phyloP scores from a whole-genome alignment of 2,329 filamentous ascomycete genomes.

The Fusarium albosuccineum region DNA sequence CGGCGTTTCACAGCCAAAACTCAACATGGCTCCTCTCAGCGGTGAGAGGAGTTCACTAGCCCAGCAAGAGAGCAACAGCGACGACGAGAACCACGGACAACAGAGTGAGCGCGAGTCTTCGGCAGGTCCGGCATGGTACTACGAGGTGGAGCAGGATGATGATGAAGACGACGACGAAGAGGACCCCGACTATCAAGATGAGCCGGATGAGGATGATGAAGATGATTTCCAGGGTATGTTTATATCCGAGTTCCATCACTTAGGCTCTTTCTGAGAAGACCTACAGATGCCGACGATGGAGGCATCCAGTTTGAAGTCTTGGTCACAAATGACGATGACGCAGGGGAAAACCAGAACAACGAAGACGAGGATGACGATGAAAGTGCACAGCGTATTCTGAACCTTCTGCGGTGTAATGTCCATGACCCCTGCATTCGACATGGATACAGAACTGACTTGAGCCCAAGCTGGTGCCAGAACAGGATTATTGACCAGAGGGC shows the following conservation, averaged over 20 bases:
- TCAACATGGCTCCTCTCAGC: constrained; percentile 30
- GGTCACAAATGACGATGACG: constrained; percentile 39
- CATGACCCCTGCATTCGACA: no score
- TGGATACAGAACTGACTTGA: constrained; percentile 16
- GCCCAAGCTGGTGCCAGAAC: constrained; percentile 43
- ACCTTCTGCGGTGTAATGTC: constrained; percentile 49
- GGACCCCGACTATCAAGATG: constrained; percentile 44
- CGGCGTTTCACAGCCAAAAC: constrained; percentile 1
- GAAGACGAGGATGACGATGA: constrained; percentile 45
- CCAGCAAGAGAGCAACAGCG: constrained; percentile 6
- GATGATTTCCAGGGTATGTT: constrained; percentile 42
- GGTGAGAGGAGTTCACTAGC: constrained; percentile 21
- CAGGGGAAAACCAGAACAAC: constrained; percentile 37
- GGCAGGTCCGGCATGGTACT: constrained; percentile 27
- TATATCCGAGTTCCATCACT: background rate
- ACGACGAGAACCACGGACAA: constrained; percentile 19
- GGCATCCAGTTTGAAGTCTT: constrained; percentile 42
- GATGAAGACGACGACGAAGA: constrained; percentile 53
- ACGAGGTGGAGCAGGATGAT: constrained; percentile 46
- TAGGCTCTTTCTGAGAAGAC: constrained; percentile 1
- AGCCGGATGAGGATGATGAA: constrained; percentile 45
- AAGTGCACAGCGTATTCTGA: constrained; percentile 49
- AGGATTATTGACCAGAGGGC: constrained; percentile 51
- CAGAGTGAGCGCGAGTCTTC: constrained; percentile 29
- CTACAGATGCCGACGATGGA: constrained; percentile 26